A percentile compares a stretch with the other conserved stretches of the same genome.
Evolutionary conservation across 441 rosid genomes (phyloP).

Genomic region (Metrosideros polymorpha): DNA sequence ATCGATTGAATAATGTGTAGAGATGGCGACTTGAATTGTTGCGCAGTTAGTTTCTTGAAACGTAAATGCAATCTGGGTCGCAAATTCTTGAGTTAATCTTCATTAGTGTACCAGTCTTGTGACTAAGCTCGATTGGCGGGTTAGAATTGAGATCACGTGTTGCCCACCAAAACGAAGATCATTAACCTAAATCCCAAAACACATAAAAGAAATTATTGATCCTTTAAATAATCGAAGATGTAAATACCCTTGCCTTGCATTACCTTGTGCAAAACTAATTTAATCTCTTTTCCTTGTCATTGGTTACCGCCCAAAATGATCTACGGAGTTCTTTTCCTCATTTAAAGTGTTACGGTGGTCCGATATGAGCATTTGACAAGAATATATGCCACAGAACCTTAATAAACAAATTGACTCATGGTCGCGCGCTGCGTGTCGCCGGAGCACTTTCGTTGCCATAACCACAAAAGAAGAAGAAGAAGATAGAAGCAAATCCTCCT

Average conservation of each 20-base stretch:
- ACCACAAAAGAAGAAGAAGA: background rate
- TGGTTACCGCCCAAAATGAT: background rate
- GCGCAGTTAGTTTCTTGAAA: background rate
- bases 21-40: background rate
- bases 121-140: background rate
- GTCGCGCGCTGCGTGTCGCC: rapidly evolving
- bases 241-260: background rate
- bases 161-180: background rate
- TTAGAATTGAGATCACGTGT: background rate
- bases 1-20: background rate
- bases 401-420: background rate
- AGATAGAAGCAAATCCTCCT: background rate
- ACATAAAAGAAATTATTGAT: background rate
- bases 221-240: background rate
- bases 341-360: background rate
- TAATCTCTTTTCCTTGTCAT: background rate
- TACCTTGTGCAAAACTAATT: background rate
- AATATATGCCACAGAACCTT: background rate
- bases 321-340: background rate
- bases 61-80: background rate
- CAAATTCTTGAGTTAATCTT: background rate
- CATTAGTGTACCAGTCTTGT: background rate
- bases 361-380: background rate
- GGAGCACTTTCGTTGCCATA: background rate
- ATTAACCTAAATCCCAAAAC: background rate